Evolutionary conservation across 345 rosid genomes (phyloP).

Genomic region (Lepidium didymum): DNA sequence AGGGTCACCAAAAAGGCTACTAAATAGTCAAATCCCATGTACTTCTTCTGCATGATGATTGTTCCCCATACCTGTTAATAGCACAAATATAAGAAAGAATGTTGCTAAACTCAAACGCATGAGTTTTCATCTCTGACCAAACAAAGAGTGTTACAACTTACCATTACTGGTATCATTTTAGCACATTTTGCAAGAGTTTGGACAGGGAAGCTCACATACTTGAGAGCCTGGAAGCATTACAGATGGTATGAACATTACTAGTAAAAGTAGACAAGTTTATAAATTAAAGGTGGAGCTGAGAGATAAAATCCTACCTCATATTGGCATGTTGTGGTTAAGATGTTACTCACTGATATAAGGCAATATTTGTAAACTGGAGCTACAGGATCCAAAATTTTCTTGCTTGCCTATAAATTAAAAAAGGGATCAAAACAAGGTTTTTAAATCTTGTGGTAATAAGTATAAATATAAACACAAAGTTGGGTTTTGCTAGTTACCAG

Average conservation of each 20-base stretch:
- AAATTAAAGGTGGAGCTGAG: neutral
- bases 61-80: conserved; percentile 67
- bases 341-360: conserved; percentile 64
- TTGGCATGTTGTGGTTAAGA: conserved; percentile 84
- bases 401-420: conserved; percentile 51
- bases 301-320: conserved; percentile 52
- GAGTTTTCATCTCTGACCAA: neutral
- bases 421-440: neutral
- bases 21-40: conserved; percentile 71
- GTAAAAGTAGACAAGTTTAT: neutral
- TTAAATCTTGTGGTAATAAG: neutral
- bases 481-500: conserved; percentile 35
- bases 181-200: conserved; percentile 95
- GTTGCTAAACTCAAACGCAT: neutral
- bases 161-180: conserved; percentile 97
- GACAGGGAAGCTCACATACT: conserved; percentile 87
- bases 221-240: conserved; percentile 60
- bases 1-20: conserved; percentile 71
- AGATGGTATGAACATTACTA: neutral
- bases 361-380: conserved; percentile 85
- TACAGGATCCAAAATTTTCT: conserved; percentile 69
- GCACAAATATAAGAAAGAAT: neutral
- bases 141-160: conserved; percentile 23
- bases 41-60: conserved; percentile 78
- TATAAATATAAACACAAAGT: neutral